Percentiles rank a stretch among this genome's conserved stretches.
phyloP scores from a whole-genome alignment of 2,329 filamentous ascomycete genomes.

The Cryphonectria japonica region DNA sequence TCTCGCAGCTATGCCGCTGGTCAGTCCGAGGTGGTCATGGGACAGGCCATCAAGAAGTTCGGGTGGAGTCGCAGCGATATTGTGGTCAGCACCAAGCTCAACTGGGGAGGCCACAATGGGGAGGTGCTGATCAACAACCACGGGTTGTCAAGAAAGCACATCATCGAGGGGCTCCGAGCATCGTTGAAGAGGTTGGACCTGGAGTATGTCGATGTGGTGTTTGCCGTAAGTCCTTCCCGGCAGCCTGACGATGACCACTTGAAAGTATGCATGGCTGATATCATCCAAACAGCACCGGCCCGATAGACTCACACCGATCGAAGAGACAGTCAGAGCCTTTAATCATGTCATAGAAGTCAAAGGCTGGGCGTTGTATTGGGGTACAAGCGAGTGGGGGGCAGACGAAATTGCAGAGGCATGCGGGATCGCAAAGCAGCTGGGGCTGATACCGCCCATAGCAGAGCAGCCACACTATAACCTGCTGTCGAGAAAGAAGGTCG shows the following conservation, averaged over 20 bases:
- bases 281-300: conserved; percentile 55
- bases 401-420: conserved; percentile 68
- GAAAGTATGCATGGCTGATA: no score
- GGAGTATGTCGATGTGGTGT: conserved; percentile 69
- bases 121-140: conserved; percentile 64
- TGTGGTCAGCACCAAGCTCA: conserved; percentile 65
- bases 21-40: conserved; percentile 67
- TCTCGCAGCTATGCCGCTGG: conserved; percentile 56
- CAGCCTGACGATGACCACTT: no score
- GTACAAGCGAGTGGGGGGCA: conserved; percentile 72
- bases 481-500: conserved; percentile 63
- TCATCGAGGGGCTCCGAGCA: conserved; percentile 62
- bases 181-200: conserved; percentile 61
- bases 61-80: conserved; percentile 65
- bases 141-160: conserved; percentile 63
- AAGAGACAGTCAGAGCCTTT: conserved; percentile 72
- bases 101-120: conserved; percentile 66
- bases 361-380: conserved; percentile 74
- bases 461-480: conserved; percentile 74
- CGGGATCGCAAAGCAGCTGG: conserved; percentile 61
- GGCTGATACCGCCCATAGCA: conserved; percentile 64
- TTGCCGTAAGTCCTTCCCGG: conserved; percentile 45
- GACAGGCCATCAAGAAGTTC: conserved; percentile 62
- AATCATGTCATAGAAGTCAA: conserved; percentile 68
- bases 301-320: conserved; percentile 69